Evolutionary conservation across 306 rosid species (phyloP), one percentile per base, ranked within the genome.

Genomic region (Castanopsis chinensis): DNA sequence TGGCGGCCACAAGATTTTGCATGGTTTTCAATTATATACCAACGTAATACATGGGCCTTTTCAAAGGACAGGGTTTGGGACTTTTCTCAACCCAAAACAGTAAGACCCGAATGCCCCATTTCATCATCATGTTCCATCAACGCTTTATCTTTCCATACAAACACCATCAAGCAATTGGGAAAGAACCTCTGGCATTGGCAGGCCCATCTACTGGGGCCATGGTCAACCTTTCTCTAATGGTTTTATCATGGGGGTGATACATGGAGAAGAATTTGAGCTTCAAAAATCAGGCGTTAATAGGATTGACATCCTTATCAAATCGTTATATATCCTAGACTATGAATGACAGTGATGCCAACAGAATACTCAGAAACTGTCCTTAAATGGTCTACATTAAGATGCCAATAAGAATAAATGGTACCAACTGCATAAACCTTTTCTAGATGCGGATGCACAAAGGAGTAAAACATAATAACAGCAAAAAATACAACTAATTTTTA

Each of bases 51-150:
- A 49, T 12, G 53, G 53, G 20, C 43, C 75, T 4, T 70, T 18
- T 54, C 23, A 9, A 67, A 33, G n/a, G 51, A 4, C 25, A 33
- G 5, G 72, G 3, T 33, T 18, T 35, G 6, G 10, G 27, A 65
- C 21, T 67, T 67, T 68, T 68, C 72, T 35, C 72, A 68, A 68
- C 25, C 72, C 52, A 68, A 68, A 35, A n/a, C 53, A 10, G 20
- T 4, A 21, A 21, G 53, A 35, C 17, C 19, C 1, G 1, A 63
- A 63, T 63, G 69, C 30, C 69, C n/a, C 2, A 15, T 27, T 27
- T 63, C 41, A 12, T 49, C 52, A 67, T 17, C 32, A 64, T 64
- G 23, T 64, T 68, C 53, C 18, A n/a, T 35, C 72, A 33, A 33
- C 3, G 18, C n/a, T 68, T n/a, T 18, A 18, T 68, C 52, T 68